phyloP scores from a whole-genome alignment of 2,329 filamentous ascomycete genomes.

The Colletotrichum tropicicola region DNA sequence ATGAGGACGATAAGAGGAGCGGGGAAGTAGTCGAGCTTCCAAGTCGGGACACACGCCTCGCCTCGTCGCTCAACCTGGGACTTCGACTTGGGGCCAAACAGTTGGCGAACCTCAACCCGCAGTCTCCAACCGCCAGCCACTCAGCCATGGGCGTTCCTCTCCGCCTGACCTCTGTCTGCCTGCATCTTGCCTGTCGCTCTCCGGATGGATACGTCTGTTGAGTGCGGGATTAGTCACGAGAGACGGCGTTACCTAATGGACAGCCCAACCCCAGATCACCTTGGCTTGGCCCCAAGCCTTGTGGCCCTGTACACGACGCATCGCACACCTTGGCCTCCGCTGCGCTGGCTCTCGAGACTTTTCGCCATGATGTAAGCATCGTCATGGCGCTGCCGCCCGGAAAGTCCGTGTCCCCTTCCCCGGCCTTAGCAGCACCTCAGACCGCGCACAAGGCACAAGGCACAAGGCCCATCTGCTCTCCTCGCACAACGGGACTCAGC shows the following conservation, averaged over 20 bases:
- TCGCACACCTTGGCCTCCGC: neutral
- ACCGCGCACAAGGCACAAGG: conserved; percentile 6
- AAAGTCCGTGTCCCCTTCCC: conserved; percentile 8
- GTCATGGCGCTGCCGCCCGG: conserved; percentile 7
- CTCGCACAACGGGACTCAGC: neutral
- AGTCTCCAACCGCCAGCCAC: neutral
- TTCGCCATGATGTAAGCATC: conserved; percentile 21
- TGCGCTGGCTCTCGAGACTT: neutral
- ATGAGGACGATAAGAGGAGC: too few relatives aligned
- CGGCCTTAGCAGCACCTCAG: conserved; percentile 14
- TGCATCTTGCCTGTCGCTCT: conserved; percentile 8
- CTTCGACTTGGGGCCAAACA: conserved; percentile 10
- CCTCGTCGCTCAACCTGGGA: neutral
- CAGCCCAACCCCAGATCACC: neutral
- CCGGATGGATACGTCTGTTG: neutral
- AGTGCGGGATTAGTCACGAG: conserved; percentile 1
- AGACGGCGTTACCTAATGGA: conserved; percentile 19
- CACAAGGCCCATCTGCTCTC: neutral
- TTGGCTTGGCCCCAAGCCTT: conserved; percentile 15
- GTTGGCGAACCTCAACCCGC: conserved; percentile 19
- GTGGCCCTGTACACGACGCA: neutral
- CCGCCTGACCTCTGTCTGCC: conserved; percentile 6
- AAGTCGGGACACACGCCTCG: neutral
- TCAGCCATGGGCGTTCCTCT: conserved; percentile 1
- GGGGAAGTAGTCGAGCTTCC: too few relatives aligned